These are phyloP conservation scores for Auriscalpium orientale DNA, from an alignment of 768 basidiomycete genomes.

Conservation along the genomic window DNA sequence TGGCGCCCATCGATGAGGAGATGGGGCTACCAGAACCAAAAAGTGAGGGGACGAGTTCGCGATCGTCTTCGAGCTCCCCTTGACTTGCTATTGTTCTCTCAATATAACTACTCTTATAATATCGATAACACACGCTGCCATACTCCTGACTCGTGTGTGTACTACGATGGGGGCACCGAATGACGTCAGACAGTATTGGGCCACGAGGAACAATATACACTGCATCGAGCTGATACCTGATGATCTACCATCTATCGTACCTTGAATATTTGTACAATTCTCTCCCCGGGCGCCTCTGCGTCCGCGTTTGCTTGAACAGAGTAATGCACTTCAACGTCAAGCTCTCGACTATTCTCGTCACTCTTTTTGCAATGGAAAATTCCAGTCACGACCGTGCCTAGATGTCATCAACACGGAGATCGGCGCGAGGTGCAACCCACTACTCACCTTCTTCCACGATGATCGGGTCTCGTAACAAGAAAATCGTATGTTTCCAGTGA, in stretches of 20 bases:
- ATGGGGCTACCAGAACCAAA: too few relatives aligned
- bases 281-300: slow-evolving; percentile 27
- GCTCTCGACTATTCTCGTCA: slow-evolving; percentile 71
- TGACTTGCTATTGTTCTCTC: too few relatives aligned
- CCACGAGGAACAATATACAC: too few relatives aligned
- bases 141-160: too few relatives aligned
- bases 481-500: slow-evolving; percentile 96
- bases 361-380: slow-evolving; percentile 83
- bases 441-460: slow-evolving; percentile 62
- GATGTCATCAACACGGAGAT: not conserved
- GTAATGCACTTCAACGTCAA: slow-evolving; percentile 89
- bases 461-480: slow-evolving; percentile 77
- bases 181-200: too few relatives aligned
- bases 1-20: too few relatives aligned
- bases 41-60: too few relatives aligned
- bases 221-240: too few relatives aligned
- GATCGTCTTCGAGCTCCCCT: too few relatives aligned
- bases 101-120: too few relatives aligned
- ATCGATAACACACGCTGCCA: too few relatives aligned
- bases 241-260: slow-evolving; percentile 65
- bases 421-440: not conserved
- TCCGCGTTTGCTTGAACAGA: slow-evolving; percentile 35
- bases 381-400: slow-evolving; percentile 71
- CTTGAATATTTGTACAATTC: slow-evolving; percentile 72
- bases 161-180: too few relatives aligned